Evolutionary conservation across 805 yeast species (phyloP).

Genomic region (Starmerella kuoi): DNA sequence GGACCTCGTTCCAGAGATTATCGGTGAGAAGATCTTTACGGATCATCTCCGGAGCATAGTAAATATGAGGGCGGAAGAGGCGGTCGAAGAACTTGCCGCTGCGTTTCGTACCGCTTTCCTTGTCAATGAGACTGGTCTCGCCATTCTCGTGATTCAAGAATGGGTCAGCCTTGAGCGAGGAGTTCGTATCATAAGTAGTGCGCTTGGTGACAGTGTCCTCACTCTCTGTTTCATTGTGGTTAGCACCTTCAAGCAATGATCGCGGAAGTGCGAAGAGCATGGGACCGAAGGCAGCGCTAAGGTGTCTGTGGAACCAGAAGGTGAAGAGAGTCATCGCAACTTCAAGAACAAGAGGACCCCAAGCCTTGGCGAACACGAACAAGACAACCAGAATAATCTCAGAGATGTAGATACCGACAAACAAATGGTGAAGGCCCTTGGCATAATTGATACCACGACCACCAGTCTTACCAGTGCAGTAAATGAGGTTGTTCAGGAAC

Average conservation of each 20-base stretch:
- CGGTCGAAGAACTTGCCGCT: constrained; percentile 31
- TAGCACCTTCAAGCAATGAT: constrained; percentile 20
- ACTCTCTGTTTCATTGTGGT: neutral
- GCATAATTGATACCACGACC: constrained; percentile 76
- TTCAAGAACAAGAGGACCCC: constrained; percentile 85
- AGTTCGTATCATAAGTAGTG: neutral
- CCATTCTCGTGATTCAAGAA: neutral
- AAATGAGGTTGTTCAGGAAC: constrained; percentile 63
- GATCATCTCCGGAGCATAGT: constrained; percentile 33
- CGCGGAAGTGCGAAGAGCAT: constrained; percentile 36
- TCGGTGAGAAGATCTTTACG: constrained; percentile 23
- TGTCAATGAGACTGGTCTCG: neutral
- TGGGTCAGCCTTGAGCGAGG: constrained; percentile 1
- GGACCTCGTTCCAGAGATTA: constrained; percentile 23
- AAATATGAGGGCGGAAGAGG: constrained; percentile 44
- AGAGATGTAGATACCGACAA: constrained; percentile 79
- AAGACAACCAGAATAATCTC: constrained; percentile 77
- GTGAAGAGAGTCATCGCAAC: constrained; percentile 54
- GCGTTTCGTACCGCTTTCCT: neutral
- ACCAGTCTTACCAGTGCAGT: constrained; percentile 55
- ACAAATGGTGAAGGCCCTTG: constrained; percentile 75
- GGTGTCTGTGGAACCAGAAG: constrained; percentile 50
- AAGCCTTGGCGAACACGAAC: constrained; percentile 79
- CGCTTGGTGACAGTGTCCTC: neutral
- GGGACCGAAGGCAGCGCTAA: constrained; percentile 54